Evolutionary conservation across 192 early-diverging fungal species (phyloP).

Genomic region (Podila epigama): DNA sequence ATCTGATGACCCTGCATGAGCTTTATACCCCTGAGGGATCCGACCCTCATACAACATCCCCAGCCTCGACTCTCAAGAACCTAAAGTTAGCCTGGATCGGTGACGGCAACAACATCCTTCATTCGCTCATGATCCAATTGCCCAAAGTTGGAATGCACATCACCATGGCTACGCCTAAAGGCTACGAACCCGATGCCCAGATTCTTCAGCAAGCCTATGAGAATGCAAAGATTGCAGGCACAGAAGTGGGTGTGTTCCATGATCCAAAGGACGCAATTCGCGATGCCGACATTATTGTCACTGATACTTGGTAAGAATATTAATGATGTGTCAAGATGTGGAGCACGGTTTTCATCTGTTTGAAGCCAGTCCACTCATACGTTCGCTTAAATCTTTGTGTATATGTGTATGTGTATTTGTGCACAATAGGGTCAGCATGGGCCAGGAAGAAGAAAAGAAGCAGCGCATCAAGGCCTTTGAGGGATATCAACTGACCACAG

Average conservation of each 20-base stretch:
- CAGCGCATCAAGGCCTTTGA: conserved; percentile 81
- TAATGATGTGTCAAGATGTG: too few species aligned
- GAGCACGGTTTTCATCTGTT: too few species aligned
- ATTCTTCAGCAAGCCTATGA: conserved; percentile 72
- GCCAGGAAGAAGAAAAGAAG: conserved; percentile 91
- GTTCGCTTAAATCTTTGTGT: neutral
- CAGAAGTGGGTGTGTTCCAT: conserved; percentile 60
- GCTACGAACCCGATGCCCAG: conserved; percentile 77
- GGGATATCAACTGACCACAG: conserved; percentile 89
- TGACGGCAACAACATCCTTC: conserved; percentile 97
- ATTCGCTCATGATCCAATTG: conserved; percentile 88
- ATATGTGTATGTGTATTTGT: neutral
- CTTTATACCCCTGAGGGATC: conserved; percentile 54
- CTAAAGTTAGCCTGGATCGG: conserved; percentile 97
- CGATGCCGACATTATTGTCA: conserved; percentile 90
- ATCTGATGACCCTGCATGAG: conserved; percentile 96
- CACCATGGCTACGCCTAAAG: conserved; percentile 83
- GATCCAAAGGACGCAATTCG: conserved; percentile 82
- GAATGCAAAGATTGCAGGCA: conserved; percentile 64
- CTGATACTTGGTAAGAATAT: conserved; percentile 89
- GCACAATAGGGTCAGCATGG: conserved; percentile 86
- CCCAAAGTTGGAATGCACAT: conserved; percentile 89
- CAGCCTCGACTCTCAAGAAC: conserved; percentile 64
- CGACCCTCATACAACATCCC: conserved; percentile 56
- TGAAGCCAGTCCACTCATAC: neutral